Evolutionary conservation across 163 green algal species (phyloP).

Genomic region (Scenedesmus sp.): DNA sequence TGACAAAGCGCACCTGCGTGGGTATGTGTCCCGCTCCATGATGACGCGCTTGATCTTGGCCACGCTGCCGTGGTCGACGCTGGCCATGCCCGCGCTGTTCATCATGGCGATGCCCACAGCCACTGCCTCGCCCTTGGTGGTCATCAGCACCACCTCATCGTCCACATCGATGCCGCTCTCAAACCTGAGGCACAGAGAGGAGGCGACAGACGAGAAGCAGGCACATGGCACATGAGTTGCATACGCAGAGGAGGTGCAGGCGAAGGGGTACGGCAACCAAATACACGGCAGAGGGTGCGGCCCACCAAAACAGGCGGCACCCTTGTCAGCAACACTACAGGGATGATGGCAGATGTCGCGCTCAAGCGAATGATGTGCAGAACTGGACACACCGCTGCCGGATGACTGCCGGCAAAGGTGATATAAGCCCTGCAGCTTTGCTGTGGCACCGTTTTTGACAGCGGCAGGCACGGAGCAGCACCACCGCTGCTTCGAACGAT

Average conservation of each 20-base stretch:
- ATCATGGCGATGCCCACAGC: constrained; percentile 97
- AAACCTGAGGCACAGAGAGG: constrained; percentile 54
- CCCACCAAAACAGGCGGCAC: too few species aligned
- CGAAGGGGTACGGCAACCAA: neutral
- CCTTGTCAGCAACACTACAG: too few species aligned
- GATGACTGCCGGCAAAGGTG: neutral
- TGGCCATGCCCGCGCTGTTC: constrained; percentile 97
- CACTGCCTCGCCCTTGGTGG: constrained; percentile 99
- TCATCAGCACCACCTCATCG: constrained; percentile 98
- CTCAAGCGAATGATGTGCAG: neutral
- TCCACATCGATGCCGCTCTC: constrained; percentile 92
- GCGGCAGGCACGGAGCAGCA: constrained; percentile 2
- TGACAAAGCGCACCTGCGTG: constrained; percentile 85
- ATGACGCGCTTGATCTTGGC: constrained; percentile 99
- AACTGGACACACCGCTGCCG: constrained; percentile 29
- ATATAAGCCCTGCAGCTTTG: constrained; percentile 22
- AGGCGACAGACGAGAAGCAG: neutral
- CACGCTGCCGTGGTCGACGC: constrained; percentile 97
- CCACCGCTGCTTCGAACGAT: constrained; percentile 53
- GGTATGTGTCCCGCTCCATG: constrained; percentile 99
- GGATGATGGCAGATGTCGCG: too few species aligned
- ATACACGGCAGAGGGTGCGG: neutral
- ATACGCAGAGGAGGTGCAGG: neutral
- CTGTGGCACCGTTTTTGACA: constrained; percentile 55
- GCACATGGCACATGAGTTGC: neutral